A percentile compares a stretch with the other conserved stretches of the same genome.
phyloP scores from a whole-genome alignment of 352 stramenopile genomes.

The Globisporangium cystogenes region DNA sequence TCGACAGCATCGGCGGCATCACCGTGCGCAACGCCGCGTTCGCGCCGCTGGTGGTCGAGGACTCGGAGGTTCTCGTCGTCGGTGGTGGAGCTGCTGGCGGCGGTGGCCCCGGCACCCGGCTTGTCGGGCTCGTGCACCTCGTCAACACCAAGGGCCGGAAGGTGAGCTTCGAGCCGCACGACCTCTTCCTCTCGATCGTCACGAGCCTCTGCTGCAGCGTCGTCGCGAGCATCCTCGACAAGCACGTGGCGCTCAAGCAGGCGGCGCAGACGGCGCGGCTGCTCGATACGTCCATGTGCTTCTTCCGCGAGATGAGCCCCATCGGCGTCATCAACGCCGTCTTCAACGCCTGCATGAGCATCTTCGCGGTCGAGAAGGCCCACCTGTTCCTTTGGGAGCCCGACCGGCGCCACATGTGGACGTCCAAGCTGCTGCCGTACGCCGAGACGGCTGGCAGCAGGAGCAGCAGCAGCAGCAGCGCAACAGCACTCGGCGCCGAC shows the following conservation, averaged over 20 bases:
- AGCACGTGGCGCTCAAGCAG: conserved; percentile 52
- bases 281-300: conserved; percentile 67
- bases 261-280: conserved; percentile 59
- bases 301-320: conserved; percentile 80
- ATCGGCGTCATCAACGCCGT: conserved; percentile 76
- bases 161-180: conserved; percentile 50
- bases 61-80: conserved; percentile 24
- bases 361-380: conserved; percentile 56
- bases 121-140: conserved; percentile 64
- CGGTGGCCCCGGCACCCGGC: conserved; percentile 26
- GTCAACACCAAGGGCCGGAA: conserved; percentile 70
- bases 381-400: conserved; percentile 65
- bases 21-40: conserved; percentile 54
- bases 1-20: conserved; percentile 58
- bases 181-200: conserved; percentile 77
- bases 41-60: conserved; percentile 51
- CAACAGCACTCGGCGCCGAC: too few species aligned
- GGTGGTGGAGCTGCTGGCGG: too few species aligned
- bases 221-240: conserved; percentile 63
- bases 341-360: conserved; percentile 65
- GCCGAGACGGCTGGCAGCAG: conserved; percentile 15
- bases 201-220: conserved; percentile 60
- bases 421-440: conserved; percentile 48
- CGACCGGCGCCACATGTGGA: conserved; percentile 54
- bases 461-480: too few species aligned